Evolutionary conservation across 1,139 yeast genomes (phyloP).

Genomic region (Candida tetrigidarum): DNA sequence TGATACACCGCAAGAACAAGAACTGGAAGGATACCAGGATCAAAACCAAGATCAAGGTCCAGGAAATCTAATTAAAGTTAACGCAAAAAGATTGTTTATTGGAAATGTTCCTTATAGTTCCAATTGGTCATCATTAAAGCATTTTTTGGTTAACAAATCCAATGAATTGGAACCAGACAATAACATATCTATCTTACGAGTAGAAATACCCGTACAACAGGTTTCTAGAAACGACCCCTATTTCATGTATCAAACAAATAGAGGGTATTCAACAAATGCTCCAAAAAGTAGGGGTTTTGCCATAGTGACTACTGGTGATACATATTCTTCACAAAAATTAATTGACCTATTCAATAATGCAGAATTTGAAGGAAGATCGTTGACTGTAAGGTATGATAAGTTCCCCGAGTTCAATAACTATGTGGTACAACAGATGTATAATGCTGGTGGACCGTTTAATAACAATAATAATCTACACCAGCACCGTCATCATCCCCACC

Average conservation of each 20-base stretch:
- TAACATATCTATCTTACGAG: slow-evolving; percentile 44
- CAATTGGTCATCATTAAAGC: slow-evolving; percentile 59
- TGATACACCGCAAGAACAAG: slow-evolving; percentile 5
- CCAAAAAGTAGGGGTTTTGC: slow-evolving; percentile 62
- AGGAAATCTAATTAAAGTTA: slow-evolving; percentile 29
- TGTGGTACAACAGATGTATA: slow-evolving; percentile 28
- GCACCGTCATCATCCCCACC: not conserved
- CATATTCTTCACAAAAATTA: slow-evolving; percentile 53
- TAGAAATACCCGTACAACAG: slow-evolving; percentile 57
- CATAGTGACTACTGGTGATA: slow-evolving; percentile 57
- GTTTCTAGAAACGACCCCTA: slow-evolving; percentile 8
- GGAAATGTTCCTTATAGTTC: slow-evolving; percentile 64
- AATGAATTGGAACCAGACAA: slow-evolving; percentile 33
- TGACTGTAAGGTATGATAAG: slow-evolving; percentile 63
- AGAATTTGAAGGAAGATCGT: slow-evolving; percentile 58
- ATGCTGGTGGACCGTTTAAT: not conserved
- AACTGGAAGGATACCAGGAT: too few relatives aligned
- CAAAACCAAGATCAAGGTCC: slow-evolving; percentile 33
- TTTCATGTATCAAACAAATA: slow-evolving; percentile 4
- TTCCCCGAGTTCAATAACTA: slow-evolving; percentile 47
- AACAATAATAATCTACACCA: too few relatives aligned
- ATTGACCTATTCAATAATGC: slow-evolving; percentile 54
- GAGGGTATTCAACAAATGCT: slow-evolving; percentile 8
- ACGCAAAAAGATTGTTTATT: slow-evolving; percentile 48
- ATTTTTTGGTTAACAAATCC: slow-evolving; percentile 42